Percentiles rank a stretch among this genome's conserved stretches.
These are phyloP conservation scores for Colletotrichum filicis DNA, from an alignment of 2,329 filamentous ascomycete species.

Conservation along the genomic window DNA sequence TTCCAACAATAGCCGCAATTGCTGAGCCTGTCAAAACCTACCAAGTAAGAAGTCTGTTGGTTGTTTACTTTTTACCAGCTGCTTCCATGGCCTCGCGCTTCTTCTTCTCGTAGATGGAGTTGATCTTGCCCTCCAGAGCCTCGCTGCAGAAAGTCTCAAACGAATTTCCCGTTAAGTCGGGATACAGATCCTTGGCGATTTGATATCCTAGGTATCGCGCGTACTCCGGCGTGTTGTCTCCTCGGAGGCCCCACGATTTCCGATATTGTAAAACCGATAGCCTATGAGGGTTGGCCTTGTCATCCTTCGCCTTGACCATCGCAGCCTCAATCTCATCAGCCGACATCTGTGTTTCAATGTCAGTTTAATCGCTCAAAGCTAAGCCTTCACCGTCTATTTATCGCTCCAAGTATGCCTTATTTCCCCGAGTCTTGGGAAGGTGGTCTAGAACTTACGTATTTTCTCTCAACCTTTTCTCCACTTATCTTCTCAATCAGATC, in stretches of 20 bases:
- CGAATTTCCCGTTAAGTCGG: conserved; percentile 49
- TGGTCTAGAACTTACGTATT: neutral
- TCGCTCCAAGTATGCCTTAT: neutral
- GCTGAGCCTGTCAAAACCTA: neutral
- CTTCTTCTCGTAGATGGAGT: conserved; percentile 12
- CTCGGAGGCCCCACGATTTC: conserved; percentile 57
- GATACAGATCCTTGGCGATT: conserved; percentile 62
- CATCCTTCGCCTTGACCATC: neutral
- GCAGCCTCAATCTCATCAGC: conserved; percentile 16
- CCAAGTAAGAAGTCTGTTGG: neutral
- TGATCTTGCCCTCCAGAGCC: neutral
- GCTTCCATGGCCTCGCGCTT: conserved; percentile 5
- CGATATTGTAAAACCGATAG: conserved; percentile 49
- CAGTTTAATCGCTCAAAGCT: no score
- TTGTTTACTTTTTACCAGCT: neutral
- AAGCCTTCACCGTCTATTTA: neutral
- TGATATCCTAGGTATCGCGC: conserved; percentile 67
- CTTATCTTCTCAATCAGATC: conserved; percentile 56
- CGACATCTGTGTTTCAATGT: neutral
- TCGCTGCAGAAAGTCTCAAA: conserved; percentile 20
- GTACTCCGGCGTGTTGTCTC: conserved; percentile 63
- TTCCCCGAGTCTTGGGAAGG: neutral
- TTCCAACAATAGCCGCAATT: neutral
- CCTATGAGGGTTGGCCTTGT: neutral
- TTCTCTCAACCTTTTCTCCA: conserved; percentile 56